A percentile compares a stretch with the other conserved stretches of the same genome.
Conservation (phyloP, 2,329 filamentous ascomycete species). For the Penicillium hesseltinei region DNA sequence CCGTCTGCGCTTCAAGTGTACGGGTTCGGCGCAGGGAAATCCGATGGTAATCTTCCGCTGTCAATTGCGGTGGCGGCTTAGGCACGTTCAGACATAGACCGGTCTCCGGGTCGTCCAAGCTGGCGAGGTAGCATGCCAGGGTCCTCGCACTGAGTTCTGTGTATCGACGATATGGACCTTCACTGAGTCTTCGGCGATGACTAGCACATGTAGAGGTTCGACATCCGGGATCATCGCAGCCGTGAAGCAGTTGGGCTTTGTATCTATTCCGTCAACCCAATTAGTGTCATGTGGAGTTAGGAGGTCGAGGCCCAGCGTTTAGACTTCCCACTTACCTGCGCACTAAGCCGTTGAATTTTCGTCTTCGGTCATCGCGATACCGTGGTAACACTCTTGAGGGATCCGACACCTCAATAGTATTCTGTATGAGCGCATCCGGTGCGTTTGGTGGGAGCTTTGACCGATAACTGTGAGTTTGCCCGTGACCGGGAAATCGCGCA, state of each 20-base stretch:
- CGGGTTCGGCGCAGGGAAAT: conserved; percentile 35
- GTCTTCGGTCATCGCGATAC: conserved; percentile 41
- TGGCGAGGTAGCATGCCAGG: conserved; percentile 75
- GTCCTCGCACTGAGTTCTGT: conserved; percentile 79
- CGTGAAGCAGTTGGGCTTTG: conserved; percentile 75
- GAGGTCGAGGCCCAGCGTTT: neutral
- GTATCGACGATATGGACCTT: conserved; percentile 71
- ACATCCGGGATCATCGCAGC: conserved; percentile 69
- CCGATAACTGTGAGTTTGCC: conserved; percentile 31
- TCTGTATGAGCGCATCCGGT: conserved; percentile 39
- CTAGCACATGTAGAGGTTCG: conserved; percentile 76
- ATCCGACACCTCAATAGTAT: conserved; percentile 42
- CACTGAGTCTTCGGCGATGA: conserved; percentile 66
- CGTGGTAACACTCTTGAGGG: conserved; percentile 38
- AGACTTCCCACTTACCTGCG: conserved; percentile 55
- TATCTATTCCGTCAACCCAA: conserved; percentile 54
- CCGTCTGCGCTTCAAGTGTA: conserved; percentile 22
- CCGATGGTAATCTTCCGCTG: conserved; percentile 25
- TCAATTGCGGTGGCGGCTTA: conserved; percentile 28
- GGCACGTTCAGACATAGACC: conserved; percentile 61
- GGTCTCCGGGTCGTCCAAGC: conserved; percentile 71
- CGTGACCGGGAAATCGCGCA: conserved; percentile 27
- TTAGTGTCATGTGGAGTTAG: conserved; percentile 5
- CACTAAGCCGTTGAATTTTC: conserved; percentile 59
- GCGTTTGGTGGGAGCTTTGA: conserved; percentile 43